These are phyloP conservation scores for Pisolithus marmoratus DNA, from an alignment of 768 basidiomycete species.

Conservation along the genomic window DNA sequence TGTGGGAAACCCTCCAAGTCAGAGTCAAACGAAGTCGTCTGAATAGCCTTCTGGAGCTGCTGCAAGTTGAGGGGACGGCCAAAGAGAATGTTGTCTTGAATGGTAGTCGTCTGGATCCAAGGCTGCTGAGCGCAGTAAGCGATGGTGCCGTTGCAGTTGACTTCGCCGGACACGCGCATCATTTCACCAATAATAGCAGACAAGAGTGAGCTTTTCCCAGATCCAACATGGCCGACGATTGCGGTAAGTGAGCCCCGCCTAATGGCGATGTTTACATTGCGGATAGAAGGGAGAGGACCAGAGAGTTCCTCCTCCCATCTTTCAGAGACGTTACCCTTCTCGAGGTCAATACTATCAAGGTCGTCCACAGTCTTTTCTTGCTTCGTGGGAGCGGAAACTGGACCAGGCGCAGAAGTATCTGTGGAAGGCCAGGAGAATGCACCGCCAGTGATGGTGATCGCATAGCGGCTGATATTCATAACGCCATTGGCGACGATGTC, in stretches of 20 bases:
- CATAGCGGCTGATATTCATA: conserved; percentile 10
- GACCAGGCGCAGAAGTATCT: neutral
- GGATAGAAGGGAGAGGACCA: conserved; percentile 13
- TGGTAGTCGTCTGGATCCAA: conserved; percentile 26
- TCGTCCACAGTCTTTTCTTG: conserved; percentile 5
- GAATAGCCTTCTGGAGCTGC: conserved; percentile 22
- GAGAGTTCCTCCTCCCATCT: conserved; percentile 4
- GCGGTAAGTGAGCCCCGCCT: conserved; percentile 19
- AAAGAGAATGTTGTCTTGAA: conserved; percentile 28
- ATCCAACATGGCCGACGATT: conserved; percentile 22
- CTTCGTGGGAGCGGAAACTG: neutral
- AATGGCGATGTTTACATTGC: conserved; percentile 17
- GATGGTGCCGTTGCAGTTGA: conserved; percentile 18
- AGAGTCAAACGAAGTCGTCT: conserved; percentile 23
- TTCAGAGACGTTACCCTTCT: conserved; percentile 3
- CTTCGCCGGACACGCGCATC: conserved; percentile 20
- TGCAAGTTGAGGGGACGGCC: conserved; percentile 22
- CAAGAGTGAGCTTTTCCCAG: conserved; percentile 24
- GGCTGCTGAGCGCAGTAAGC: conserved; percentile 30
- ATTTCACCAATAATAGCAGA: conserved; percentile 28
- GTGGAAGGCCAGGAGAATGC: conserved; percentile 20
- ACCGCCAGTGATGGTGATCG: conserved; percentile 16
- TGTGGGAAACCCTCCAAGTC: conserved; percentile 24
- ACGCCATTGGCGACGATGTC: neutral
- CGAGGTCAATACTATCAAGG: conserved; percentile 5